These are phyloP conservation scores for Debaryomyces castellii DNA, from an alignment of 805 yeast genomes.

Conservation along the genomic window DNA sequence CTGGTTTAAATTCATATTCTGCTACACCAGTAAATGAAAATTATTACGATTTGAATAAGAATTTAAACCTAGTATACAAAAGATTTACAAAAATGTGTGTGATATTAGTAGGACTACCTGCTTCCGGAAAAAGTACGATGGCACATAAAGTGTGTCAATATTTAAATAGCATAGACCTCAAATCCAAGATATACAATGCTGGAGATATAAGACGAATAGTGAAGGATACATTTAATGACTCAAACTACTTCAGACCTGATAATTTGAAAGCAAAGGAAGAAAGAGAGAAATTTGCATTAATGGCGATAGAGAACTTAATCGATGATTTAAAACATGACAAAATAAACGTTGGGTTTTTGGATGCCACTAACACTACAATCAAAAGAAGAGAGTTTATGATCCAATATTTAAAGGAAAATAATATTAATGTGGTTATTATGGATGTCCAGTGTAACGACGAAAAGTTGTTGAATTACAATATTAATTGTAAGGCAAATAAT, in stretches of 20 bases:
- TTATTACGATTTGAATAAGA: constrained; percentile 1
- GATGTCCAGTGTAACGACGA: constrained; percentile 60
- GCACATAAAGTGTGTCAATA: constrained; percentile 30
- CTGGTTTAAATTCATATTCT: constrained; percentile 2
- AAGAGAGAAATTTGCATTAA: constrained; percentile 36
- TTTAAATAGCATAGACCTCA: constrained; percentile 26
- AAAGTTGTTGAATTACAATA: constrained; percentile 55
- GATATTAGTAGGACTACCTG: constrained; percentile 42
- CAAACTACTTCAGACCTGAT: constrained; percentile 39
- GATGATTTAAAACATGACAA: constrained; percentile 24
- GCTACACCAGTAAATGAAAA: constrained; percentile 9
- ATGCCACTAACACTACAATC: constrained; percentile 43
- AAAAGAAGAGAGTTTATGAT: constrained; percentile 34
- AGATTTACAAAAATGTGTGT: constrained; percentile 7
- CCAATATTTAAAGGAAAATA: constrained; percentile 16
- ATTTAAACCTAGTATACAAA: neutral
- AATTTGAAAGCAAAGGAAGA: constrained; percentile 28
- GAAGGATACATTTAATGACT: constrained; percentile 22
- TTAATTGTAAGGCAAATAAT: constrained; percentile 62
- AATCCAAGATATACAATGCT: constrained; percentile 44
- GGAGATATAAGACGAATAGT: constrained; percentile 49
- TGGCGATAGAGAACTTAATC: constrained; percentile 30
- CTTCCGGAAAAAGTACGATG: constrained; percentile 41
- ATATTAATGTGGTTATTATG: constrained; percentile 46
- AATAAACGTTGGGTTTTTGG: constrained; percentile 38